Percentiles rank a stretch among this genome's conserved stretches.
phyloP scores from a whole-genome alignment of 2,329 filamentous ascomycete species.

The Fusarium sp. region DNA sequence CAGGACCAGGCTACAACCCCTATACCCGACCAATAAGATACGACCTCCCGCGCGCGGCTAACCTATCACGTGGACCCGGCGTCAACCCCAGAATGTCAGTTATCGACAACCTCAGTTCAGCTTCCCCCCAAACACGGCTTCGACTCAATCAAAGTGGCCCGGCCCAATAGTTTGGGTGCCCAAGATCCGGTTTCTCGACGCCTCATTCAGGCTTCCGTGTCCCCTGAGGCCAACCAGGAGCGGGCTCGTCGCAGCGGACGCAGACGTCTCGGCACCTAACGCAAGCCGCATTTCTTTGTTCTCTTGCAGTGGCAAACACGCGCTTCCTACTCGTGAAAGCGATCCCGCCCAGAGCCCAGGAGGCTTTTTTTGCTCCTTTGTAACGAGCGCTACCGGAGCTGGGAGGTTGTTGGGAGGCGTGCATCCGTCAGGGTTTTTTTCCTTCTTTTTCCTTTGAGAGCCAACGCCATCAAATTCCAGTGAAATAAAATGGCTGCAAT shows the following conservation, averaged over 20 bases:
- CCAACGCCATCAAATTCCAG: conserved; percentile 37
- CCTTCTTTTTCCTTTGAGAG: conserved; percentile 22
- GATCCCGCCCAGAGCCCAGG: conserved; percentile 3
- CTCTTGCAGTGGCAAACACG: conserved; percentile 39
- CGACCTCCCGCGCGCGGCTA: conserved; percentile 17
- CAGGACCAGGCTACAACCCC: conserved; percentile 7
- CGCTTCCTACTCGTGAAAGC: conserved; percentile 23
- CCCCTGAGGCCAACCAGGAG: conserved; percentile 15
- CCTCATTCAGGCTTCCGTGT: conserved; percentile 19
- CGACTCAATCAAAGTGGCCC: background rate
- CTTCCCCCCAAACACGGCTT: background rate
- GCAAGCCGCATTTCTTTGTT: conserved; percentile 43
- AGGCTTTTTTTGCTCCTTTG: conserved; percentile 23
- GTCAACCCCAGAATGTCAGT: conserved; percentile 8
- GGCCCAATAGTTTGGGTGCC: background rate
- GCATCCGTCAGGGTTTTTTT: conserved; percentile 20
- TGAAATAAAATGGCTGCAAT: conserved; percentile 21
- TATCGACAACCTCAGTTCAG: conserved; percentile 17
- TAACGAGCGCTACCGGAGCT: conserved; percentile 18
- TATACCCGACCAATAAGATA: conserved; percentile 26
- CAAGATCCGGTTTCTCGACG: background rate
- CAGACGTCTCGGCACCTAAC: conserved; percentile 20
- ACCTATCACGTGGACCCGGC: conserved; percentile 23
- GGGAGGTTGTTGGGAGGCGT: conserved; percentile 16
- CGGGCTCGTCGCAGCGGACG: conserved; percentile 20